These are phyloP conservation scores for Neofusicoccum ribis DNA, from an alignment of 2,329 filamentous ascomycete genomes.

Conservation along the genomic window DNA sequence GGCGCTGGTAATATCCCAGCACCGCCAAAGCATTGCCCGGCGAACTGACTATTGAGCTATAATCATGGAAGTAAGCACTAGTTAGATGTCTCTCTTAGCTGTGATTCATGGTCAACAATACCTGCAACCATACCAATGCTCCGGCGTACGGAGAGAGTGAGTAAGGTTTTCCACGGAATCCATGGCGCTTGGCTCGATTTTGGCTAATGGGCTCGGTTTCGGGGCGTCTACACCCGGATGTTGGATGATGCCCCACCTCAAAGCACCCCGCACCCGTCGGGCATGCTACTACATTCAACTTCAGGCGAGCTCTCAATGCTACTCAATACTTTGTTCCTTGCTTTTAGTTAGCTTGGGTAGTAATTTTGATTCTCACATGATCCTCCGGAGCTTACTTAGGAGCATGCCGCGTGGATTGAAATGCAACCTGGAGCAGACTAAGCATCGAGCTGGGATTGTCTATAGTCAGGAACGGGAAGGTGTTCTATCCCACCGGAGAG, in stretches of 20 bases:
- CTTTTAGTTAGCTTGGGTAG: neutral
- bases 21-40: too few relatives aligned
- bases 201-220: constrained; percentile 1
- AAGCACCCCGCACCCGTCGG: constrained; percentile 1
- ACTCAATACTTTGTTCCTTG: neutral
- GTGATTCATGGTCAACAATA: too few relatives aligned
- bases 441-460: neutral
- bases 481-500: constrained; percentile 6
- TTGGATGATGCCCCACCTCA: constrained; percentile 1
- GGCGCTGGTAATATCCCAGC: too few relatives aligned
- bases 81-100: too few relatives aligned
- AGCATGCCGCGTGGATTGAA: neutral
- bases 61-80: too few relatives aligned
- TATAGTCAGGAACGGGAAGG: neutral
- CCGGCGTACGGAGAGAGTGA: too few relatives aligned
- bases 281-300: neutral
- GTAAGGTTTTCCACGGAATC: too few relatives aligned
- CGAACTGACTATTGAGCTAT: too few relatives aligned
- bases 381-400: neutral
- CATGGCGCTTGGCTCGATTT: neutral
- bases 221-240: neutral
- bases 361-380: neutral
- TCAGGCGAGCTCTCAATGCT: neutral
- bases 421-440: neutral
- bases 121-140: too few relatives aligned